Percentiles rank a stretch among this genome's conserved stretches.
Conservation (phyloP, 768 basidiomycete genomes). For the Sporobolomyces pararoseus region DNA sequence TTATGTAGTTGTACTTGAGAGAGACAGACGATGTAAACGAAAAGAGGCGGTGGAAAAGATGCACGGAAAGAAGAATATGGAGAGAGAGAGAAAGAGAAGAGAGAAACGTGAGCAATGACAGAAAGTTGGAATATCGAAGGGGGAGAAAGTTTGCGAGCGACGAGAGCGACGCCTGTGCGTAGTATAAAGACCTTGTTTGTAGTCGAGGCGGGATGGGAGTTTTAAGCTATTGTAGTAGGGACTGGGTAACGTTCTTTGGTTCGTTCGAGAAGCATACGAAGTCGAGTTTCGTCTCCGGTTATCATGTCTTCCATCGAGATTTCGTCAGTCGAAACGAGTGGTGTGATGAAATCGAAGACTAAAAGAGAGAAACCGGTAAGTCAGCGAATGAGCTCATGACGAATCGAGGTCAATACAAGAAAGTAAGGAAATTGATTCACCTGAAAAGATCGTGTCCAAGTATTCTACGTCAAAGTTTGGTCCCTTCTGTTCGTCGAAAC, state of each 20-base stretch:
- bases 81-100: background rate
- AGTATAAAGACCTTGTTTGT: no score
- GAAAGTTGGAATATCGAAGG: background rate
- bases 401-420: slow-evolving; percentile 51
- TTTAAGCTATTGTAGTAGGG: background rate
- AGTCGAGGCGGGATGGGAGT: background rate
- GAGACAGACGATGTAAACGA: no score
- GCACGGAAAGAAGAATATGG: background rate
- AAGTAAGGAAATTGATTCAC: slow-evolving; percentile 7
- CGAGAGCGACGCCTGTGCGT: no score
- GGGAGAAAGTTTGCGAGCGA: background rate
- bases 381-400: background rate
- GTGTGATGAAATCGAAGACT: slow-evolving; percentile 69
- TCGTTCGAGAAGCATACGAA: slow-evolving; percentile 67
- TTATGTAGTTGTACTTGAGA: no score
- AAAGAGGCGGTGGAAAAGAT: background rate
- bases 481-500: slow-evolving; percentile 30
- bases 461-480: slow-evolving; percentile 27
- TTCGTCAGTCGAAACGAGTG: slow-evolving; percentile 75
- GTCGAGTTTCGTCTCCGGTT: slow-evolving; percentile 73
- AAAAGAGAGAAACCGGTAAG: slow-evolving; percentile 36
- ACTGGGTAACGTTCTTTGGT: slow-evolving; percentile 35
- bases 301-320: slow-evolving; percentile 92
- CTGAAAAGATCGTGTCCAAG: slow-evolving; percentile 33
- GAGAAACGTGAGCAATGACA: background rate